Evolutionary conservation across 768 basidiomycete species (phyloP), one percentile per base, ranked within the genome.

Genomic region (Trametes villosa): DNA sequence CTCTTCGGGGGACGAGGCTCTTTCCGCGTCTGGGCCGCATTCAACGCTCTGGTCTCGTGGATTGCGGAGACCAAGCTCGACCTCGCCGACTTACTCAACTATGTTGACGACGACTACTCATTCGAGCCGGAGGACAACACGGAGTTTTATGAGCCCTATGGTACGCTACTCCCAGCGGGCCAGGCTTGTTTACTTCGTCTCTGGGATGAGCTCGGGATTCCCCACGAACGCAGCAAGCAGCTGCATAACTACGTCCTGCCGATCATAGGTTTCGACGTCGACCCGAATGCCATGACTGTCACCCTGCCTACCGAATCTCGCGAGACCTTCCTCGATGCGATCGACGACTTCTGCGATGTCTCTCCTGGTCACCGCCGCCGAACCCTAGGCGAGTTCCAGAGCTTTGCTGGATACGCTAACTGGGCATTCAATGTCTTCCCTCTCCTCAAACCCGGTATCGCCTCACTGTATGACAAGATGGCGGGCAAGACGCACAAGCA

Each of bases 201-300:
- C 1, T 81, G 76, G 73, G 80, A 82, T 62, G 44, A 69, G 1
- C 63, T 81, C 17, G 72, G 76, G 0, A 67, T 80, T 12, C 78
- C 77, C 0, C 78, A 81, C 63, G 71, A 77, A 15, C 56, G 67
- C 13, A 33, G 50, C 4, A 83, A 82, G 57, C 81, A 82, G 60
- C 9, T 77, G 0, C 74, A 20, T n/a, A 78, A 77, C 0, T 8
- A 38, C 0, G 8, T 33, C 0, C 71, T 81, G 15, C 64, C 66
- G 1, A 73, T 81, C 60, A 75, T 81, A 56, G 77, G 81, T 20
- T 77, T 78, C 54, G 27, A 69, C 0, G 75, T 81, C 29, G 74
- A 81, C 57, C 45, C 75, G 0, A 68, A 72, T 27, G 50, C 42
- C 0, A 72, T 78, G 70, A 72, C 70, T 0, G 62, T 78, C 47